Evolutionary conservation across 2,329 filamentous ascomycete species (phyloP).

Genomic region (Penicillium vulpinum): DNA sequence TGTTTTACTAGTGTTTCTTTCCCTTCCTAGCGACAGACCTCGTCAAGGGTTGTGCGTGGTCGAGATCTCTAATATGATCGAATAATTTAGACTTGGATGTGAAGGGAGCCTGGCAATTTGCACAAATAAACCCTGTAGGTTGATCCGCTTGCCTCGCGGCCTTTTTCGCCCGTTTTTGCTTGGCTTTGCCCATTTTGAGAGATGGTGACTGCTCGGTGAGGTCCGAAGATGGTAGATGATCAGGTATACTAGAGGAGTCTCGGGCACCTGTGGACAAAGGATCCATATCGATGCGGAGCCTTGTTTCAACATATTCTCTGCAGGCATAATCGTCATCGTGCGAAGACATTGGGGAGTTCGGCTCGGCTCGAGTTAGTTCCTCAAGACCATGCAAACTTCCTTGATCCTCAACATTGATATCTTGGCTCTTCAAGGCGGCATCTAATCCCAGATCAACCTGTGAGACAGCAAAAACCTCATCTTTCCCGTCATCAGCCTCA

Average conservation of each 20-base stretch:
- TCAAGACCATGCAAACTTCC: neutral
- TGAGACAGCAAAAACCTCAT: neutral
- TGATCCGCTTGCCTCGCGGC: constrained; percentile 40
- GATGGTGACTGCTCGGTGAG: constrained; percentile 22
- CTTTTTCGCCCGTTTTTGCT: constrained; percentile 54
- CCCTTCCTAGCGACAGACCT: constrained; percentile 1
- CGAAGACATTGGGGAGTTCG: neutral
- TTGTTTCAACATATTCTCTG: constrained; percentile 42
- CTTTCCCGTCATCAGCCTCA: neutral
- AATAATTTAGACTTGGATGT: constrained; percentile 72
- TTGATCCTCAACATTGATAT: neutral
- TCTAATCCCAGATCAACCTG: neutral
- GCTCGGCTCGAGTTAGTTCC: neutral
- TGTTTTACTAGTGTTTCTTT: neutral
- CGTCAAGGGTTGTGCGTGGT: constrained; percentile 59
- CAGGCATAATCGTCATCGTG: constrained; percentile 47
- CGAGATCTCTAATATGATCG: constrained; percentile 64
- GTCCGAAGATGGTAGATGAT: constrained; percentile 17
- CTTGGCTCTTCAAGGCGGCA: neutral
- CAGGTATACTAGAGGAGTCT: constrained; percentile 17
- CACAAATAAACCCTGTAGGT: constrained; percentile 63
- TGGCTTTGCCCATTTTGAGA: constrained; percentile 52
- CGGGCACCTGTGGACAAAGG: constrained; percentile 5
- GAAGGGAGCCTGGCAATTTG: constrained; percentile 76
- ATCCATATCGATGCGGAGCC: constrained; percentile 32